Percentiles rank a stretch among this genome's conserved stretches.
These are phyloP conservation scores for Aaosphaeria pasadenensis DNA, from an alignment of 2,329 filamentous ascomycete genomes.

Conservation along the genomic window DNA sequence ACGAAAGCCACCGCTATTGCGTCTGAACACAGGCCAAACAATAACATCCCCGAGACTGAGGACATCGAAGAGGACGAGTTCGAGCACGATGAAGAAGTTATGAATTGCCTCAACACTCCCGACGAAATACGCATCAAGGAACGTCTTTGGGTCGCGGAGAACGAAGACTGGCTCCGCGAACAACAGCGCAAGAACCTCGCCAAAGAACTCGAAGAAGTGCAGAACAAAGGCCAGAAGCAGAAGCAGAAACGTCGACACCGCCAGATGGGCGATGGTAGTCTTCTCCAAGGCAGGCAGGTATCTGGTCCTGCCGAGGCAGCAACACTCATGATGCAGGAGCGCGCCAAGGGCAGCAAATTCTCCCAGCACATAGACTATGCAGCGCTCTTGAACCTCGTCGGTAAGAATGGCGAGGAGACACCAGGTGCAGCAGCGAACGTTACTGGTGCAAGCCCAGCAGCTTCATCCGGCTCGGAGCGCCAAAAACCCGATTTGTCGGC, in stretches of 20 bases:
- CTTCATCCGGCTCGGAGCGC: background rate
- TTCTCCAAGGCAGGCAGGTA: slow-evolving; percentile 43
- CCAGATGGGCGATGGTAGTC: slow-evolving; percentile 39
- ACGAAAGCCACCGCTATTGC: slow-evolving; percentile 28
- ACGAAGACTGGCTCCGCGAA: slow-evolving; percentile 86
- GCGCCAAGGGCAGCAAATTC: slow-evolving; percentile 37
- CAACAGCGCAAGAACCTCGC: slow-evolving; percentile 82
- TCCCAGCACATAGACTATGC: slow-evolving; percentile 48
- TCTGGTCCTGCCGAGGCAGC: slow-evolving; percentile 45
- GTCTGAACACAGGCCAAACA: slow-evolving; percentile 19
- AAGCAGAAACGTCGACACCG: slow-evolving; percentile 42
- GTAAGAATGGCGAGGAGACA: background rate
- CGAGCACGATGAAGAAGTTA: slow-evolving; percentile 82
- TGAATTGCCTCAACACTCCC: slow-evolving; percentile 70
- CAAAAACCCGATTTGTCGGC: background rate
- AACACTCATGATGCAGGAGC: slow-evolving; percentile 45
- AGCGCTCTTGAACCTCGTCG: slow-evolving; percentile 19
- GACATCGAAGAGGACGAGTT: slow-evolving; percentile 80
- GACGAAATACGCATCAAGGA: slow-evolving; percentile 81
- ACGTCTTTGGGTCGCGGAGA: slow-evolving; percentile 89
- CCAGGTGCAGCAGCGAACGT: background rate
- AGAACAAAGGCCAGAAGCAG: slow-evolving; percentile 48
- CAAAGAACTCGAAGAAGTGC: slow-evolving; percentile 60
- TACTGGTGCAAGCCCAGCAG: background rate
- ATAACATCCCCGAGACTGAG: slow-evolving; percentile 32